A percentile compares a stretch with the other conserved stretches of the same genome.
phyloP scores from a whole-genome alignment of 257 asterid species.

The Jacaranda mimosifolia region DNA sequence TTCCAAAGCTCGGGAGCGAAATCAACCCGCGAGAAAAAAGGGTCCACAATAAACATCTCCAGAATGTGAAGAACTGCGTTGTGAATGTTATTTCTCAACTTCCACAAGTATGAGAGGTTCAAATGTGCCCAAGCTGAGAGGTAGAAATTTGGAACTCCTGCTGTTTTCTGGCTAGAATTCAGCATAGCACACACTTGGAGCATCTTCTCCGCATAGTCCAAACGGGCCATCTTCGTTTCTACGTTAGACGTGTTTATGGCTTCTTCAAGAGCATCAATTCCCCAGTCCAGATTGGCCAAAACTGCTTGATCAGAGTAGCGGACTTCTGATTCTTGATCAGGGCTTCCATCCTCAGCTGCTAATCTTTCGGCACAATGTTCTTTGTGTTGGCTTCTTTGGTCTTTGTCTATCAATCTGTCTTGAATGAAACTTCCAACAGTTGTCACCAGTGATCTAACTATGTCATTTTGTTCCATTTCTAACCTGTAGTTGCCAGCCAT shows the following conservation, averaged over 20 bases:
- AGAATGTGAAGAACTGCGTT: slow-evolving; percentile 60
- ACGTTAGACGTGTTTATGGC: slow-evolving; percentile 70
- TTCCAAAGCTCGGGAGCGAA: slow-evolving; percentile 90
- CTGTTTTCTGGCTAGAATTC: slow-evolving; percentile 65
- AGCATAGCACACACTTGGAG: slow-evolving; percentile 83
- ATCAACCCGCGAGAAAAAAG: slow-evolving; percentile 80
- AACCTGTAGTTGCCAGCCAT: slow-evolving; percentile 61
- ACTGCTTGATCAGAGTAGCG: slow-evolving; percentile 88
- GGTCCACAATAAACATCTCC: slow-evolving; percentile 78
- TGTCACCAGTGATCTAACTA: slow-evolving; percentile 58
- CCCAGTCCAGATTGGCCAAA: slow-evolving; percentile 88
- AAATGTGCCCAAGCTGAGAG: slow-evolving; percentile 89
- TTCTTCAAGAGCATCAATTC: slow-evolving; percentile 87
- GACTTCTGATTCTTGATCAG: slow-evolving; percentile 51
- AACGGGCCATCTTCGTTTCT: slow-evolving; percentile 77
- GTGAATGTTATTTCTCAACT: slow-evolving; percentile 52
- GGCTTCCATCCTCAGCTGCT: slow-evolving; percentile 70
- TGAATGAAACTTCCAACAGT: slow-evolving; percentile 67
- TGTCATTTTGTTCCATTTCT: slow-evolving; percentile 71
- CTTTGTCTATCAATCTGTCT: slow-evolving; percentile 61
- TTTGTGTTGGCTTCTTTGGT: slow-evolving; percentile 62
- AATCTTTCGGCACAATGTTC: slow-evolving; percentile 85
- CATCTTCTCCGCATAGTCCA: slow-evolving; percentile 85
- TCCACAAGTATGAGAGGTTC: slow-evolving; percentile 72
- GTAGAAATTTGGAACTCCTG: slow-evolving; percentile 81